Evolutionary conservation across 257 asterid species (phyloP), one percentile per base, ranked within the genome.

Genomic region (Ligustrum vulgare): DNA sequence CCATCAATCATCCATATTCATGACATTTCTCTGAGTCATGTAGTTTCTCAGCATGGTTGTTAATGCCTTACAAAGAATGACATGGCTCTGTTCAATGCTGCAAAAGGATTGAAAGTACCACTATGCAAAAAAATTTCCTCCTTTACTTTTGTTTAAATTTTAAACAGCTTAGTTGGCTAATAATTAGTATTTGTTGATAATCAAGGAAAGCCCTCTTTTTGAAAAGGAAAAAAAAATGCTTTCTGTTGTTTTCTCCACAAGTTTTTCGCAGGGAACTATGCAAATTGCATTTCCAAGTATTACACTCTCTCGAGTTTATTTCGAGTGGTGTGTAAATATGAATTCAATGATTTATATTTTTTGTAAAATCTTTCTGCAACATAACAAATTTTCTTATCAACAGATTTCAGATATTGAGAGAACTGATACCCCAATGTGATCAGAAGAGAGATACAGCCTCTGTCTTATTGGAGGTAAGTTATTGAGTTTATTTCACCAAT

Each of bases 371-470:
- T 23, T 5, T 75, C 20, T 70, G 60, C 43, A 32, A 65, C 70
- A 28, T 65, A 37, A 11, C 31, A 39, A 31, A 2, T 43, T 68
- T 68, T 51, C 45, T 80, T 72, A 65, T 66, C 74, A 65, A 56
- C 89, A 93, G 98, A 78, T 93, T 87, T 88, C 97, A 89, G 82
- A 83, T 87, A 65, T 80, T 93, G 91, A 91, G 98, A 87, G 96
- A 87, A 73, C 82, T 93, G 85, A 90, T 93, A 79, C 98, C 98
- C 15, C 71, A 90, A 71, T 82, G 93, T 23, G 97, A 93, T 79
- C 97, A 91, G 80, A 93, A 91, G 87, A 83, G 98, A 78, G 97
- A 93, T 79, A 93, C 97, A 13, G 97, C 98, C 6, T 93, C 98
- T 5, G 91, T 93, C 77, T 84, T 93, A 72, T 79, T 84, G 71